Evolutionary conservation across 805 yeast genomes (phyloP).

Genomic region (Kuraishia cidri): DNA sequence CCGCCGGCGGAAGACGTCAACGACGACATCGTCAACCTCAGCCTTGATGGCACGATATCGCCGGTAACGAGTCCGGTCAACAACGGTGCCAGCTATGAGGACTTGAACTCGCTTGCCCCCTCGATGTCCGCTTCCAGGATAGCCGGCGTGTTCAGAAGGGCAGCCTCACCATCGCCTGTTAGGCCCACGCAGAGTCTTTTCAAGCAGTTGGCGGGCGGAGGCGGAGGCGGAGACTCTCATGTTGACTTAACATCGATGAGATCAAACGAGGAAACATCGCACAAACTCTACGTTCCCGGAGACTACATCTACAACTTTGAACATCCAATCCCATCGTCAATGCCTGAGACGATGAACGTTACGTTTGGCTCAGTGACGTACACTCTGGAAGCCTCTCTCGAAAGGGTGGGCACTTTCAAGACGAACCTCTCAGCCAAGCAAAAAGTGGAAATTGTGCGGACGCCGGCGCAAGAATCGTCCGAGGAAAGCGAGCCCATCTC

Average conservation of each 20-base stretch:
- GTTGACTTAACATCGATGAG: slow-evolving; percentile 11
- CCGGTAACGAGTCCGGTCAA: slow-evolving; percentile 21
- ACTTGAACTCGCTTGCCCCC: not conserved
- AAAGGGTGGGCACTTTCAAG: slow-evolving; percentile 81
- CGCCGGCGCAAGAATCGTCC: slow-evolving; percentile 67
- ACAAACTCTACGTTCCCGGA: slow-evolving; percentile 62
- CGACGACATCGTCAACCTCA: slow-evolving; percentile 25
- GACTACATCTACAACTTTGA: slow-evolving; percentile 92
- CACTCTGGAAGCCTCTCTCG: slow-evolving; percentile 57
- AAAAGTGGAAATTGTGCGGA: slow-evolving; percentile 62
- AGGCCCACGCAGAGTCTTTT: slow-evolving; percentile 1
- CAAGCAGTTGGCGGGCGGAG: slow-evolving; percentile 2
- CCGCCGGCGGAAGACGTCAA: slow-evolving; percentile 16
- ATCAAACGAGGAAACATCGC: slow-evolving; percentile 11
- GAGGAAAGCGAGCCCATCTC: slow-evolving; percentile 94
- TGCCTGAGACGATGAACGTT: slow-evolving; percentile 73
- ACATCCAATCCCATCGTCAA: slow-evolving; percentile 70
- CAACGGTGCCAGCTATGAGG: slow-evolving; percentile 4
- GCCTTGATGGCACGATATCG: slow-evolving; percentile 20
- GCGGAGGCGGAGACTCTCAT: slow-evolving; percentile 7
- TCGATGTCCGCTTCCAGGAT: not conserved
- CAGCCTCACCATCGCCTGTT: slow-evolving; percentile 13
- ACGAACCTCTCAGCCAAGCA: slow-evolving; percentile 56
- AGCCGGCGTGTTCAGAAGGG: slow-evolving; percentile 9
- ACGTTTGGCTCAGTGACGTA: slow-evolving; percentile 79